phyloP scores from a whole-genome alignment of 1,284 basidiomycete species.

The Leccinum fallax region DNA sequence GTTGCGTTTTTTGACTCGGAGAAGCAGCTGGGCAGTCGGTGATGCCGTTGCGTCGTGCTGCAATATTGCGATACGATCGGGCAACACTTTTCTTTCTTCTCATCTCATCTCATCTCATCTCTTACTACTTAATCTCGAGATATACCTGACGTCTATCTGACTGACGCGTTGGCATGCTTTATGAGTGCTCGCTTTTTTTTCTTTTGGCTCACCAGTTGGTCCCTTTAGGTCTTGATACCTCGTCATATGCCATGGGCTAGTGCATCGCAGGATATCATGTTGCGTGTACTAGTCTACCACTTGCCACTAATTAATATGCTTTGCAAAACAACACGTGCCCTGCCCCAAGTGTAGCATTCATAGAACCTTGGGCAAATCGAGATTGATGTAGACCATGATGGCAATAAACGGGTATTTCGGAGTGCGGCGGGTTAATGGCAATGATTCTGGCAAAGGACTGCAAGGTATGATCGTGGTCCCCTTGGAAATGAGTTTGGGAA shows the following conservation, averaged over 20 bases:
- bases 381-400: background rate
- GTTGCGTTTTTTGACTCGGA: conserved; percentile 84
- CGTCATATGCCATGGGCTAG: background rate
- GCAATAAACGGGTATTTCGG: background rate
- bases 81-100: background rate
- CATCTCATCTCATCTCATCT: background rate
- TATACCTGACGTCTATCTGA: background rate
- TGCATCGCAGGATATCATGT: conserved; percentile 4
- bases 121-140: background rate
- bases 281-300: conserved; percentile 4
- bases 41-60: background rate
- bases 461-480: background rate
- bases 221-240: conserved; percentile 1
- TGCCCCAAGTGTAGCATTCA: background rate
- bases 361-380: background rate
- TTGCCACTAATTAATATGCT: background rate
- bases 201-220: background rate
- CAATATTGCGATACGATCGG: background rate
- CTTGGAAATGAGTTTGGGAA: background rate
- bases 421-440: background rate
- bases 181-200: background rate
- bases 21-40: conserved; percentile 32
- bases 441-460: background rate
- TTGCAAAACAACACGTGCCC: background rate
- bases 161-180: background rate